A percentile compares a stretch with the other conserved stretches of the same genome.
These are phyloP conservation scores for Stereocaulon alpinum DNA, from an alignment of 495 filamentous ascomycete species.

Conservation along the genomic window DNA sequence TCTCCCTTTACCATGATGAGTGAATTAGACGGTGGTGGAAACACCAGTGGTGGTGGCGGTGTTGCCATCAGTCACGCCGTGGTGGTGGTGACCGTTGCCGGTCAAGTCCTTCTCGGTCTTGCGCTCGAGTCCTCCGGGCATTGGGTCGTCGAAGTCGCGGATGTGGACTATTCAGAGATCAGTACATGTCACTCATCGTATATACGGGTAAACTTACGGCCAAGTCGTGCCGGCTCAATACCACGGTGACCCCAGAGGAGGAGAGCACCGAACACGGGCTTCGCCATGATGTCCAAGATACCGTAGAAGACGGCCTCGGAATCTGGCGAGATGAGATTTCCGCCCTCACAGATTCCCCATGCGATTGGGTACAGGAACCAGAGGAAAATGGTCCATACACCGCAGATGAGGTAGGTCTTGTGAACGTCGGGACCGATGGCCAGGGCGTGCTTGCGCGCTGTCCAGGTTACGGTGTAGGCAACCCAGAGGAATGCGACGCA, in stretches of 20 bases:
- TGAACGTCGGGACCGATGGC: conserved; percentile 39
- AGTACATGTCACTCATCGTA: neutral
- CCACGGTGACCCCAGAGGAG: conserved; percentile 44
- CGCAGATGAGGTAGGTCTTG: conserved; percentile 41
- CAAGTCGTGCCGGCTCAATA: conserved; percentile 41
- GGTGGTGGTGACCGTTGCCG: neutral
- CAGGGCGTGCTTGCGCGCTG: conserved; percentile 44
- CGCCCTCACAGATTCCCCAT: conserved; percentile 58
- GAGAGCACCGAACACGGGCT: conserved; percentile 45
- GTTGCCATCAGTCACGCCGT: conserved; percentile 2
- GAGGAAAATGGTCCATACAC: conserved; percentile 40
- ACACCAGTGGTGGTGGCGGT: conserved; percentile 8
- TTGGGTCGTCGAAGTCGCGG: conserved; percentile 30
- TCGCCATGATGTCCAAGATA: conserved; percentile 50
- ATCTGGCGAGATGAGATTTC: conserved; percentile 54
- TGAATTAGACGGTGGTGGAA: conserved; percentile 7
- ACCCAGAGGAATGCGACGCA: conserved; percentile 40
- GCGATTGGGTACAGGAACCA: conserved; percentile 59
- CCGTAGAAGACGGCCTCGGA: conserved; percentile 62
- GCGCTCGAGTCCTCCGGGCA: neutral
- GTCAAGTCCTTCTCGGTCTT: neutral
- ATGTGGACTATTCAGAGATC: conserved; percentile 18
- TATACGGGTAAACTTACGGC: conserved; percentile 24
- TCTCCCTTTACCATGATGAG: neutral
- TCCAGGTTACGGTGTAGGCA: conserved; percentile 50